Percentiles rank a stretch among this genome's conserved stretches.
These are phyloP conservation scores for Nitzschia inconspicua DNA, from an alignment of 108 stramenopile genomes.

Conservation along the genomic window DNA sequence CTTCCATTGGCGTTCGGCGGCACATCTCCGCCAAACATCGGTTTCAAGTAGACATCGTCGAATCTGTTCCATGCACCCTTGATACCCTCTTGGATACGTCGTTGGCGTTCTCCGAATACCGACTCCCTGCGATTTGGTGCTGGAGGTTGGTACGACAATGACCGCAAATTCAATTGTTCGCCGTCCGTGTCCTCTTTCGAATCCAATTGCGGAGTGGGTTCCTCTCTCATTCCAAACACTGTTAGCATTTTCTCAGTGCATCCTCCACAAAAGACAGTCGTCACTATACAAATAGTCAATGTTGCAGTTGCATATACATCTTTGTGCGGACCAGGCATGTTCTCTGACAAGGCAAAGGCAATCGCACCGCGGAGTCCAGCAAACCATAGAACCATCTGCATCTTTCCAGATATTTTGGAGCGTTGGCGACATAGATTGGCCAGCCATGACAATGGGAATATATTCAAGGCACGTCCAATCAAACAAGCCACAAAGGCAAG, in stretches of 20 bases:
- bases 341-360: conserved; percentile 89
- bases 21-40: conserved; percentile 59
- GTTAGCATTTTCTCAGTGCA: conserved; percentile 86
- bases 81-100: conserved; percentile 30
- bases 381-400: conserved; percentile 96
- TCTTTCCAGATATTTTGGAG: conserved; percentile 31
- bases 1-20: background rate
- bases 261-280: conserved; percentile 96
- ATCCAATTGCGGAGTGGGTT: background rate
- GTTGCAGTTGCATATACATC: conserved; percentile 90
- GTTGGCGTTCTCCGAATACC: background rate
- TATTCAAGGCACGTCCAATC: conserved; percentile 82
- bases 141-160: conserved; percentile 24
- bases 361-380: conserved; percentile 95
- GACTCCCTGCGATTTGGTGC: conserved; percentile 8
- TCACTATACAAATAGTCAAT: conserved; percentile 92
- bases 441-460: conserved; percentile 86
- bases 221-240: conserved; percentile 81
- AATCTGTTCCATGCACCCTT: conserved; percentile 58
- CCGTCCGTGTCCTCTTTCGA: conserved; percentile 10
- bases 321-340: conserved; percentile 89
- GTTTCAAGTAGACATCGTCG: conserved; percentile 58
- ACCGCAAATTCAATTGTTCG: conserved; percentile 15
- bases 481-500: conserved; percentile 84
- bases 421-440: conserved; percentile 77